These are phyloP conservation scores for Irpex lacteus DNA, from an alignment of 1,284 basidiomycete genomes.

Conservation along the genomic window DNA sequence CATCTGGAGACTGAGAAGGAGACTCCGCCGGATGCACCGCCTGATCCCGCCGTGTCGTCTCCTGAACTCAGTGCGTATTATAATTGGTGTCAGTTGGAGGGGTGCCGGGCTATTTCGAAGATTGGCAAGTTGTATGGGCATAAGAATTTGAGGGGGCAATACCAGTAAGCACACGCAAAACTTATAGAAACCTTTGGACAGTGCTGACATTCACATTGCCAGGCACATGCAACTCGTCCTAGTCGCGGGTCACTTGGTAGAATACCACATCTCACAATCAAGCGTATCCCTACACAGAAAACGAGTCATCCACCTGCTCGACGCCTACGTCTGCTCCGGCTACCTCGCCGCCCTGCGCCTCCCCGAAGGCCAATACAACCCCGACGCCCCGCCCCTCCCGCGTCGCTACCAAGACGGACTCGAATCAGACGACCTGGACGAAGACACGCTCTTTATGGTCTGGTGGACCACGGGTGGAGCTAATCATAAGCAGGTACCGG, in stretches of 20 bases:
- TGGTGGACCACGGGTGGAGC: conserved; percentile 45
- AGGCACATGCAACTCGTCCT: conserved; percentile 72
- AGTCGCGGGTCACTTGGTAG: conserved; percentile 60
- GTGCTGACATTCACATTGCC: not conserved
- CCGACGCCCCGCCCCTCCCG: conserved; percentile 48
- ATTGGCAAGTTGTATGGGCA: conserved; percentile 71
- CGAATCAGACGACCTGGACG: conserved; percentile 73
- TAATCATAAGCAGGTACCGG: conserved; percentile 9
- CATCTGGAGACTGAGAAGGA: conserved; percentile 43
- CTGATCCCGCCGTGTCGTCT: conserved; percentile 48
- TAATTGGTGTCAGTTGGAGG: conserved; percentile 79
- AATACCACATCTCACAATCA: conserved; percentile 54
- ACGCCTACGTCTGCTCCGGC: conserved; percentile 78
- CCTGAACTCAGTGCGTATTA: conserved; percentile 63
- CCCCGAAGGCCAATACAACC: conserved; percentile 56
- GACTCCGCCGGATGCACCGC: conserved; percentile 44
- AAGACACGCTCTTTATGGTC: conserved; percentile 73
- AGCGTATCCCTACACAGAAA: conserved; percentile 49
- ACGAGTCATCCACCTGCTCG: conserved; percentile 58
- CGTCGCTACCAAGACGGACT: conserved; percentile 79
- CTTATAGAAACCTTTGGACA: not conserved
- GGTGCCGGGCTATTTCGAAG: conserved; percentile 70
- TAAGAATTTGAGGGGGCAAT: conserved; percentile 64
- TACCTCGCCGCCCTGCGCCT: conserved; percentile 69
- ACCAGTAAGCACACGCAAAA: conserved; percentile 43